Conservation (phyloP, 306 rosid species). For the barrel medic (Medicago truncatula) region MtrunA17r5.0-ANR NC_053046.1:19274001-19274500, state of each 20-base stretch:
- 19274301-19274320: not conserved
- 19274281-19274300: not conserved
- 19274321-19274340: conserved; percentile 72
- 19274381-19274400: conserved; percentile 53
- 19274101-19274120: too few species aligned
- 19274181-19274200: too few species aligned
- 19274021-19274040: too few species aligned
- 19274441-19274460: conserved; percentile 41
- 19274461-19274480: conserved; percentile 40
- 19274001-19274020: too few species aligned
- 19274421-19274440: conserved; percentile 27
- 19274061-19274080: too few species aligned
- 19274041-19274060: too few species aligned
- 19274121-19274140: too few species aligned
- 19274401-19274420: conserved; percentile 50
- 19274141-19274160: too few species aligned
- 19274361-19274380: conserved; percentile 78
- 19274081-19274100: too few species aligned
- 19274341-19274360: conserved; percentile 89
- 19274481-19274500: not conserved
- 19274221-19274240: too few species aligned
- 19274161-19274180: too few species aligned
- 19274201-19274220: too few species aligned
- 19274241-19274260: not conserved
- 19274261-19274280: not conserved